Conservation (phyloP, 257 asterid genomes). For the Anisodus tanguticus region DNA sequence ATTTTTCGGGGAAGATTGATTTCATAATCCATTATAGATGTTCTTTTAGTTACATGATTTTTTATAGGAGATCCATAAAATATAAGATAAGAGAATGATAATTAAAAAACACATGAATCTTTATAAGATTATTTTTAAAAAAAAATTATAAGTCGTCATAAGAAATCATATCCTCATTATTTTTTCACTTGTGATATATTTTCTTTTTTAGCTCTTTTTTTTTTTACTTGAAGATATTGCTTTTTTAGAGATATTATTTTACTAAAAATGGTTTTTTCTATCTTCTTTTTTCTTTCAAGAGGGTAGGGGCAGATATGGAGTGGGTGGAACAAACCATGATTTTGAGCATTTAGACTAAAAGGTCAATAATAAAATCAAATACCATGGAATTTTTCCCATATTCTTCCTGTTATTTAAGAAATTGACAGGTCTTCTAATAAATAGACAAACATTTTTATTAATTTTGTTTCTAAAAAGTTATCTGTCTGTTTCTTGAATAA, state of each 20-base stretch:
- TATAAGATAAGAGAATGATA: no score
- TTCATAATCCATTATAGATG: no score
- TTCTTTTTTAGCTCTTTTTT: not conserved
- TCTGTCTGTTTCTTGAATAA: not conserved
- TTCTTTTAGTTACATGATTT: no score
- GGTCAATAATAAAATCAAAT: not conserved
- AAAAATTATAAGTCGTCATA: not conserved
- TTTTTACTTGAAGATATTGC: not conserved
- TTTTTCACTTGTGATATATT: not conserved
- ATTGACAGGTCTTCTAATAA: slow-evolving; percentile 13
- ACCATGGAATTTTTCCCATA: not conserved
- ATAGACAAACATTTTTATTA: not conserved
- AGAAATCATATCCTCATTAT: not conserved
- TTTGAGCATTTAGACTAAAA: not conserved
- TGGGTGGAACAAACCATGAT: not conserved
- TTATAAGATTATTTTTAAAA: not conserved
- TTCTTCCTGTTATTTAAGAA: not conserved
- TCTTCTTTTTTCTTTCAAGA: not conserved
- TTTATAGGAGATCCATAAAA: no score
- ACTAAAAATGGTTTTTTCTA: not conserved
- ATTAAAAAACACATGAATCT: no score
- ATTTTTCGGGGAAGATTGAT: no score
- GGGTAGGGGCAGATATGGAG: not conserved
- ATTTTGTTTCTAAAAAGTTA: not conserved
- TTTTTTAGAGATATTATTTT: not conserved